These are phyloP conservation scores for Gynostemma pentaphyllum DNA, from an alignment of 306 rosid genomes.

Conservation along the genomic window DNA sequence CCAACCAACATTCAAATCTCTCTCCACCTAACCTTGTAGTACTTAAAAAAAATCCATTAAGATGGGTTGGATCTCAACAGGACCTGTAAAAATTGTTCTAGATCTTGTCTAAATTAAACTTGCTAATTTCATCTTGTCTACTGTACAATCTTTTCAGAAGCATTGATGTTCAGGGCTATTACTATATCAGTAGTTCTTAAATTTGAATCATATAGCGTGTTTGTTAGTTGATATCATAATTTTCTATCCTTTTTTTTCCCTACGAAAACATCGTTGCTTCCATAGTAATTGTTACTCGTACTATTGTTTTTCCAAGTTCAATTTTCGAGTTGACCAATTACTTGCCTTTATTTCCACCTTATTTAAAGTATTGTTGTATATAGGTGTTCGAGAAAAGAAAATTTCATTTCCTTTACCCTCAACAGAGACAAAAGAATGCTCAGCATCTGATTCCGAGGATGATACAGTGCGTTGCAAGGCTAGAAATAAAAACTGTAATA, in stretches of 20 bases:
- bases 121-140: no score
- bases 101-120: no score
- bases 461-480: conserved; percentile 43
- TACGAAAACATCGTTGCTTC: neutral
- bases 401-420: conserved; percentile 28
- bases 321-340: neutral
- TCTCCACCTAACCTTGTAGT: no score
- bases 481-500: conserved; percentile 45
- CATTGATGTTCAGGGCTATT: neutral
- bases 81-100: neutral
- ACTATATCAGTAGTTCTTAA: neutral
- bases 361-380: conserved; percentile 9
- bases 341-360: neutral
- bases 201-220: neutral
- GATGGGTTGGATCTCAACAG: neutral
- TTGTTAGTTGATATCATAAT: neutral
- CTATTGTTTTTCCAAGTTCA: neutral
- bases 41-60: no score
- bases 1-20: no score
- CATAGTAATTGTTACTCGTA: neutral
- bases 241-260: neutral
- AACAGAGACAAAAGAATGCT: conserved; percentile 25
- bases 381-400: conserved; percentile 18
- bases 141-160: neutral
- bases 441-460: conserved; percentile 18